phyloP scores from a whole-genome alignment of 2,329 filamentous ascomycete species.

The Teratosphaeria epicoccoides region DNA sequence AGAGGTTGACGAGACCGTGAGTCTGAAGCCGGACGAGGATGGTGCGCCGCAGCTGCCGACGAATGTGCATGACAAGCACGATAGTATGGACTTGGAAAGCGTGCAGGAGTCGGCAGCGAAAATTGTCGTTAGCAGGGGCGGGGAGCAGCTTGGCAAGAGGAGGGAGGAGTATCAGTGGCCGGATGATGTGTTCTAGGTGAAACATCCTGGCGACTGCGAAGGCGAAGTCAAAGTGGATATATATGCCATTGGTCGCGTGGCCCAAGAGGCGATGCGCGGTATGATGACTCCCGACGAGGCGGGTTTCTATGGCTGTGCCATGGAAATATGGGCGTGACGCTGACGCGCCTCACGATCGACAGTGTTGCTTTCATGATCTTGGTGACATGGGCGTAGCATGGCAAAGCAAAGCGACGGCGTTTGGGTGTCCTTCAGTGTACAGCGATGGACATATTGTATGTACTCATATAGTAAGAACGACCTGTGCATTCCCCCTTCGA shows the following conservation, averaged over 20 bases:
- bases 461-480: not conserved
- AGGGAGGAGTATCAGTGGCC: conserved; percentile 24
- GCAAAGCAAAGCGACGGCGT: not conserved
- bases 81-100: conserved; percentile 1
- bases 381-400: not conserved
- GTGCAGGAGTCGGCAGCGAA: conserved; percentile 4
- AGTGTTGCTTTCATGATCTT: not conserved
- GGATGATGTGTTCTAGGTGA: conserved; percentile 25
- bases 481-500: not conserved
- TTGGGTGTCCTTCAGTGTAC: not conserved
- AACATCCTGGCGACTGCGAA: not conserved
- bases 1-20: conserved; percentile 9
- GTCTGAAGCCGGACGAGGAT: conserved; percentile 13
- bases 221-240: not conserved
- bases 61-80: conserved; percentile 7
- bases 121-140: not conserved
- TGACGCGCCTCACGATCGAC: not conserved
- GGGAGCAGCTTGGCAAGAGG: conserved; percentile 1
- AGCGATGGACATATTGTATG: not conserved
- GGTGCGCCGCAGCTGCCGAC: conserved; percentile 13
- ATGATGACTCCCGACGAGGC: not conserved
- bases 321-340: not conserved
- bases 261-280: too few species aligned
- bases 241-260: too few species aligned
- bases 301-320: not conserved